Percentiles rank a stretch among this genome's conserved stretches.
These are phyloP conservation scores for Cicer pinnatifidum DNA, from an alignment of 306 rosid genomes.

Conservation along the genomic window DNA sequence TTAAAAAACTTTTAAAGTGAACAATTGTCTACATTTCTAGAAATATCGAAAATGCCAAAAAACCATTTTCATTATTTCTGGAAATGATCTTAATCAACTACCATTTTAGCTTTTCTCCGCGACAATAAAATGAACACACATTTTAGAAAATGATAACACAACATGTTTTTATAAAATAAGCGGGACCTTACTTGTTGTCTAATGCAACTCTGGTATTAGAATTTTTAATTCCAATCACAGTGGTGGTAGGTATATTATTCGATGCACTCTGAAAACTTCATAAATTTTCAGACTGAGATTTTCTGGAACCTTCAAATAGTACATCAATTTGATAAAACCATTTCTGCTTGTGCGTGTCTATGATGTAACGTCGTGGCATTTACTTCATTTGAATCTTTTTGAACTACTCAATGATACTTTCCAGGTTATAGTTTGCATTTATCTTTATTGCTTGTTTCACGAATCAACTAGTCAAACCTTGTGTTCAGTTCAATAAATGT, in stretches of 20 bases:
- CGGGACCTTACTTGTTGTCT: conserved; percentile 3
- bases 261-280: neutral
- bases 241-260: conserved; percentile 23
- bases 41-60: too few species aligned
- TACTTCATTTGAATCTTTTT: conserved; percentile 29
- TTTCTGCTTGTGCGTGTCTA: conserved; percentile 1
- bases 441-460: conserved; percentile 19
- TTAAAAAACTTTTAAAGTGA: too few species aligned
- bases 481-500: neutral
- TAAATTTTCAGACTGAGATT: conserved; percentile 22
- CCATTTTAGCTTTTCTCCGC: too few species aligned
- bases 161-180: too few species aligned
- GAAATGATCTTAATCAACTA: too few species aligned
- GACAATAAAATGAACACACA: too few species aligned
- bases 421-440: conserved; percentile 18
- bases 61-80: too few species aligned
- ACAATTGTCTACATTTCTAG: too few species aligned
- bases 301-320: conserved; percentile 33
- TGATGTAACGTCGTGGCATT: conserved; percentile 18
- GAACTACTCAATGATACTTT: conserved; percentile 18
- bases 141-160: too few species aligned
- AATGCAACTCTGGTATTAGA: conserved; percentile 25
- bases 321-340: conserved; percentile 25
- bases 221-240: conserved; percentile 31
- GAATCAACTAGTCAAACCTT: neutral